These are phyloP conservation scores for Xylaria flabelliformis DNA, from an alignment of 495 filamentous ascomycete genomes.

Conservation along the genomic window DNA sequence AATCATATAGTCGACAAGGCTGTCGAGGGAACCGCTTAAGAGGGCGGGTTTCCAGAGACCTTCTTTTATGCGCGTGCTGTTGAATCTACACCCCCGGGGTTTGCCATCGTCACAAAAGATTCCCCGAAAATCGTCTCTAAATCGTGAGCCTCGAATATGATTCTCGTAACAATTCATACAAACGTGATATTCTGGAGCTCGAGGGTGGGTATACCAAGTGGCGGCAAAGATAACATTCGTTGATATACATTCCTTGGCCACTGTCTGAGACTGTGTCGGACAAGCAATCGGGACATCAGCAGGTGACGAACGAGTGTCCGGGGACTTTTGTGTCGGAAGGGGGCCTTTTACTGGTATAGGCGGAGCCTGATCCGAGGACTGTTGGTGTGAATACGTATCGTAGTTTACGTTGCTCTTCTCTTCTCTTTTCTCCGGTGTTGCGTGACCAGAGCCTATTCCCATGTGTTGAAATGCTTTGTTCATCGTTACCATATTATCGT, in stretches of 20 bases:
- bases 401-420: neutral
- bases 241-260: conserved; percentile 13
- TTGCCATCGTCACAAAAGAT: neutral
- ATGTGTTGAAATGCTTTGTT: conserved; percentile 3
- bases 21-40: conserved; percentile 10
- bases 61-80: neutral
- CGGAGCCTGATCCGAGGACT: neutral
- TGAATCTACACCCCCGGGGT: neutral
- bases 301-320: neutral
- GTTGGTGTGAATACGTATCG: neutral
- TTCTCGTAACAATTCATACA: conserved; percentile 20
- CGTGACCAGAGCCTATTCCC: neutral
- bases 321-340: neutral
- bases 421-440: neutral
- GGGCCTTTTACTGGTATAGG: neutral
- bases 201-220: conserved; percentile 21
- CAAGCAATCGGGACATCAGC: neutral
- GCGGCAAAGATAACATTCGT: conserved; percentile 2
- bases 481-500: neutral
- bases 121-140: neutral
- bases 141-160: conserved; percentile 7
- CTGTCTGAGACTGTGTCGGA: conserved; percentile 6
- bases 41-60: neutral
- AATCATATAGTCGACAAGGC: conserved; percentile 9
- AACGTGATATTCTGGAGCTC: conserved; percentile 14